Percentiles rank a stretch among this genome's conserved stretches.
Evolutionary conservation across 1,139 yeast genomes (phyloP).

Genomic region (Pichia terricola): DNA sequence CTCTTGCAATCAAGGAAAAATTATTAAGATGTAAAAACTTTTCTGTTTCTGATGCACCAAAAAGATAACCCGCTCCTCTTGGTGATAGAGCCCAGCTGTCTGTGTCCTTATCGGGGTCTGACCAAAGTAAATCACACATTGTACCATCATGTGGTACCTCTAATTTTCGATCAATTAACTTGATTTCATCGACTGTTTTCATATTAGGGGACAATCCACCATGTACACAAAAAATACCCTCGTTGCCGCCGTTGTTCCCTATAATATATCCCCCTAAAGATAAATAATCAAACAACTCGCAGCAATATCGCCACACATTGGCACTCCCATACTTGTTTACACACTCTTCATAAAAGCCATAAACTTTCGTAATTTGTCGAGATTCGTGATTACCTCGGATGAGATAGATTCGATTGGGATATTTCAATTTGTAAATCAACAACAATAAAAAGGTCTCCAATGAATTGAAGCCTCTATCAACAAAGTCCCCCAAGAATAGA

Average conservation of each 20-base stretch:
- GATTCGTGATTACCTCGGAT: slow-evolving; percentile 97
- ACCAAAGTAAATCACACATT: slow-evolving; percentile 98
- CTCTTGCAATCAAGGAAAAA: slow-evolving; percentile 76
- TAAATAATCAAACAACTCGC: slow-evolving; percentile 87
- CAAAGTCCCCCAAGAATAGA: slow-evolving; percentile 84
- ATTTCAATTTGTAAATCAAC: slow-evolving; percentile 80
- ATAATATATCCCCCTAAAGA: slow-evolving; percentile 83
- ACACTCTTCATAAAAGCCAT: slow-evolving; percentile 97
- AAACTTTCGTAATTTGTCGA: slow-evolving; percentile 93
- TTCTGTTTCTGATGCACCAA: slow-evolving; percentile 84
- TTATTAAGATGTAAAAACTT: slow-evolving; percentile 73
- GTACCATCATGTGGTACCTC: slow-evolving; percentile 99
- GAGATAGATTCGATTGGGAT: slow-evolving; percentile 87
- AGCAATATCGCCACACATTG: slow-evolving; percentile 79
- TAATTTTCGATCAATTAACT: slow-evolving; percentile 78
- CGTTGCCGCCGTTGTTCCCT: slow-evolving; percentile 37
- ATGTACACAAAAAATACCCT: slow-evolving; percentile 89
- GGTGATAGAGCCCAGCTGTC: slow-evolving; percentile 83
- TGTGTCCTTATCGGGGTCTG: slow-evolving; percentile 88
- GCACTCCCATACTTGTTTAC: slow-evolving; percentile 82
- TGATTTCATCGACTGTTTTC: slow-evolving; percentile 85
- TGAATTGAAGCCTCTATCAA: slow-evolving; percentile 94
- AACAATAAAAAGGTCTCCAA: slow-evolving; percentile 75
- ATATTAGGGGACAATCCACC: slow-evolving; percentile 95
- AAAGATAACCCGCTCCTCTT: slow-evolving; percentile 95